phyloP scores from a whole-genome alignment of 148 eudicot species.

The Silene uniflora region DNA sequence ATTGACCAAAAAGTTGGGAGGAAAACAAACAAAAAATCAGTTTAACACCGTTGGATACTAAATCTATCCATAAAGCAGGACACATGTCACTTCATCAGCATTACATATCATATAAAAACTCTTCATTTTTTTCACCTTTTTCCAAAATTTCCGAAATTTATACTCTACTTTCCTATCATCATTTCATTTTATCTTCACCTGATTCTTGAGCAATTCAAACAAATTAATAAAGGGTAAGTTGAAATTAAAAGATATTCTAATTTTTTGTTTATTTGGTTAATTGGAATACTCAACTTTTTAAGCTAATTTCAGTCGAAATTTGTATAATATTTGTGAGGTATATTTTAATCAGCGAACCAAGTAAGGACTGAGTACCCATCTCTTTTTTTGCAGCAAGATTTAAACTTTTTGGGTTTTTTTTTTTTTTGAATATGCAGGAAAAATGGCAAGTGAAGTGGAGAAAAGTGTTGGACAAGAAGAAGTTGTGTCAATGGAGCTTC shows the following conservation, averaged over 20 bases:
- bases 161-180: too few relatives aligned
- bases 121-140: too few relatives aligned
- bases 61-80: background rate
- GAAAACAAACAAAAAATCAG: background rate
- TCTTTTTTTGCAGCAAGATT: background rate
- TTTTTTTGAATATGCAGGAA: conserved; percentile 26
- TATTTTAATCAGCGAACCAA: too few relatives aligned
- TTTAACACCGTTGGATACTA: conserved; percentile 20
- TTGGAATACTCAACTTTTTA: background rate
- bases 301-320: too few relatives aligned
- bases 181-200: too few relatives aligned
- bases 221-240: too few relatives aligned
- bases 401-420: conserved; percentile 3
- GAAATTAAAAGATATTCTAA: conserved; percentile 5
- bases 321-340: too few relatives aligned
- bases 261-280: background rate
- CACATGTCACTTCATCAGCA: too few relatives aligned
- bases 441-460: conserved; percentile 45
- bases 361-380: background rate
- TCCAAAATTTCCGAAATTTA: too few relatives aligned
- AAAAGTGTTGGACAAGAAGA: conserved; percentile 31
- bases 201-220: too few relatives aligned
- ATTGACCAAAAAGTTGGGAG: background rate
- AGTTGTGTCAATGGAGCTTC: conserved; percentile 54
- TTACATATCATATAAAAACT: too few relatives aligned